A percentile compares a stretch with the other conserved stretches of the same genome.
These are phyloP conservation scores for Jatropha podagrica DNA, from an alignment of 441 rosid genomes.

Conservation along the genomic window DNA sequence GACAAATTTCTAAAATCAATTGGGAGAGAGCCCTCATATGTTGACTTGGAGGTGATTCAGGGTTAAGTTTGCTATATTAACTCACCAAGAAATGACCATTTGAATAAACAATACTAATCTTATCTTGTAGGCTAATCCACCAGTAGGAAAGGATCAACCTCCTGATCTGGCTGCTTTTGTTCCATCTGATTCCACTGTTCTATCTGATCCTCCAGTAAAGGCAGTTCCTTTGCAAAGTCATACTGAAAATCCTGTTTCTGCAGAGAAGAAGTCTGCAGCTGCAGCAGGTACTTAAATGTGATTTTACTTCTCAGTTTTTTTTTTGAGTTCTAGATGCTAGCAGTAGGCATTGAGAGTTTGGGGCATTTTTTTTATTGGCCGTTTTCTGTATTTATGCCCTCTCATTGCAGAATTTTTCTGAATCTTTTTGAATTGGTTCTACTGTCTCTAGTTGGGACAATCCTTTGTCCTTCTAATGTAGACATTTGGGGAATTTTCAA, in stretches of 20 bases:
- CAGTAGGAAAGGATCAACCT: conserved; percentile 89
- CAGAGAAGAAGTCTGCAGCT: conserved; percentile 38
- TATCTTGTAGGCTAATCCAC: conserved; percentile 59
- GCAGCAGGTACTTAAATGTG: conserved; percentile 43
- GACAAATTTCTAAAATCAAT: conserved; percentile 75
- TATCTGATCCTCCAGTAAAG: conserved; percentile 48
- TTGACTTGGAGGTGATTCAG: conserved; percentile 68
- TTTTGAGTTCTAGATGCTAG: background rate
- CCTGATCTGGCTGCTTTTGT: conserved; percentile 83
- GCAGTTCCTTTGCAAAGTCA: conserved; percentile 33
- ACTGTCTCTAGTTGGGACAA: background rate
- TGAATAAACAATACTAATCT: background rate
- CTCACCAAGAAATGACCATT: conserved; percentile 16
- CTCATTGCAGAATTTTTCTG: background rate
- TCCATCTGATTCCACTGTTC: conserved; percentile 52
- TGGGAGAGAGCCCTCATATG: conserved; percentile 58
- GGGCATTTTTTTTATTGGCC: background rate
- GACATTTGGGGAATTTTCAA: background rate
- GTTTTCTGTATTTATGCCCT: background rate
- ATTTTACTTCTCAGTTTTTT: background rate
- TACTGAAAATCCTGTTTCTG: conserved; percentile 27
- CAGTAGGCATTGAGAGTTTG: background rate
- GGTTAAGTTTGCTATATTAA: background rate
- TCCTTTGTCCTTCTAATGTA: background rate
- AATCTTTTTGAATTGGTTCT: background rate